Percentiles rank a stretch among this genome's conserved stretches.
phyloP scores from a whole-genome alignment of 495 filamentous ascomycete genomes.

The Xylona heveae region DNA sequence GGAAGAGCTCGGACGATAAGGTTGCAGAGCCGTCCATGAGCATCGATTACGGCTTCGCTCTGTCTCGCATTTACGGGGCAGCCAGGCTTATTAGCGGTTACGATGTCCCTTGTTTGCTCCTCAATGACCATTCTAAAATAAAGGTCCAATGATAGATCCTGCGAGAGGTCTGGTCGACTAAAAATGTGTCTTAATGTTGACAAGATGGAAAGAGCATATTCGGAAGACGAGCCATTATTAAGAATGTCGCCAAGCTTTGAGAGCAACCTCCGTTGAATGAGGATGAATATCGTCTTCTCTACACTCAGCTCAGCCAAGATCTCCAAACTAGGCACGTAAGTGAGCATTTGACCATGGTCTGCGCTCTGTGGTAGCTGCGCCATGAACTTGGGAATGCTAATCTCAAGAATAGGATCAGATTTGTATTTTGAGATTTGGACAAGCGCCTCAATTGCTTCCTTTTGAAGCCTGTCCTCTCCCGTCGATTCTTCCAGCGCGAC shows the following conservation, averaged over 20 bases:
- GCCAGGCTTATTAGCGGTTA: slow-evolving; percentile 19
- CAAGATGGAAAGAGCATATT: slow-evolving; percentile 37
- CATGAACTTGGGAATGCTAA: slow-evolving; percentile 54
- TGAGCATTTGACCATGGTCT: slow-evolving; percentile 12
- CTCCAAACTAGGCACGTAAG: slow-evolving; percentile 39
- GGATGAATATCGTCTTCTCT: slow-evolving; percentile 45
- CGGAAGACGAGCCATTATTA: slow-evolving; percentile 27
- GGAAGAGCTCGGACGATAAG: slow-evolving; percentile 34
- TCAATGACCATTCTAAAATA: slow-evolving; percentile 43
- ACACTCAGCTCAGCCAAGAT: slow-evolving; percentile 44
- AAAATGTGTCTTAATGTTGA: slow-evolving; percentile 45
- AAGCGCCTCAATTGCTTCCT: slow-evolving; percentile 40
- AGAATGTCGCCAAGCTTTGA: slow-evolving; percentile 42
- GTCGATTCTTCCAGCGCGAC: slow-evolving; percentile 37
- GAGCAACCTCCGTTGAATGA: slow-evolving; percentile 41
- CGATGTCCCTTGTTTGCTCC: slow-evolving; percentile 22
- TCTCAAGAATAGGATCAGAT: slow-evolving; percentile 44
- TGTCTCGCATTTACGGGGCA: slow-evolving; percentile 23
- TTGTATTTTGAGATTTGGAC: slow-evolving; percentile 43
- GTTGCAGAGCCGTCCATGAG: slow-evolving; percentile 40
- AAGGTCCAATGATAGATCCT: slow-evolving; percentile 25
- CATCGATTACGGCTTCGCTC: slow-evolving; percentile 33
- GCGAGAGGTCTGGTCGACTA: slow-evolving; percentile 26
- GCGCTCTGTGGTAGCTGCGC: slow-evolving; percentile 42
- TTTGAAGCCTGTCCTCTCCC: slow-evolving; percentile 34